Conservation (phyloP, 2,329 filamentous ascomycete species). For the Lasiodiplodia sp. region DNA sequence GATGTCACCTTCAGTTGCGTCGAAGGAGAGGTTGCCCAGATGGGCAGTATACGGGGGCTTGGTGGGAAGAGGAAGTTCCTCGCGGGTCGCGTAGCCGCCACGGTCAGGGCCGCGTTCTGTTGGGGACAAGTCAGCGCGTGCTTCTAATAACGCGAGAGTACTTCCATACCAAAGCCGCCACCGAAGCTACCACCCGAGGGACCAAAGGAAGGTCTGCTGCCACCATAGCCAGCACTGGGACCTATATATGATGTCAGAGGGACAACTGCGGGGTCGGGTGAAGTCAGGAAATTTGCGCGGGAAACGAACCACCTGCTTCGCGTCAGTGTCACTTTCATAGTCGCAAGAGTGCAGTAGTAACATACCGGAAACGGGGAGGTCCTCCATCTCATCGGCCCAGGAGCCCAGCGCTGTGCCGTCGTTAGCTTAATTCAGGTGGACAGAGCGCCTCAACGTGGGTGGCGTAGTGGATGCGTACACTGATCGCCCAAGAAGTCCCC, state of each 20-base stretch:
- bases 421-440: constrained; percentile 38
- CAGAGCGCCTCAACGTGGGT: constrained; percentile 24
- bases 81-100: constrained; percentile 66
- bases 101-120: constrained; percentile 32
- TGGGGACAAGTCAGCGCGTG: constrained; percentile 31
- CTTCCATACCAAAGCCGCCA: constrained; percentile 29
- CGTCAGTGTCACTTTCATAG: neutral
- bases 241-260: constrained; percentile 37
- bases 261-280: constrained; percentile 30
- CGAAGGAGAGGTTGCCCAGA: constrained; percentile 95
- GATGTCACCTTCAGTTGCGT: constrained; percentile 84
- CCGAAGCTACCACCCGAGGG: constrained; percentile 48
- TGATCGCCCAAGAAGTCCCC: constrained; percentile 93
- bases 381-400: constrained; percentile 99
- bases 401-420: constrained; percentile 73
- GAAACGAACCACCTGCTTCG: constrained; percentile 22
- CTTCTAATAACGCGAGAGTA: neutral
- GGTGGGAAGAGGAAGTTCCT: constrained; percentile 84
- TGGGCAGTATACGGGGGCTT: constrained; percentile 96
- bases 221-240: constrained; percentile 55
- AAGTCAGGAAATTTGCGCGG: constrained; percentile 14
- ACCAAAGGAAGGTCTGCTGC: constrained; percentile 57
- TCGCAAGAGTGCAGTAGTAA: constrained; percentile 13
- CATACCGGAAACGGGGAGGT: constrained; percentile 77
- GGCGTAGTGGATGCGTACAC: constrained; percentile 66